Base-by-base conservation (phyloP, 2,329 filamentous ascomycete species). In the Teratosphaeria pseudoeucalypti region DNA sequence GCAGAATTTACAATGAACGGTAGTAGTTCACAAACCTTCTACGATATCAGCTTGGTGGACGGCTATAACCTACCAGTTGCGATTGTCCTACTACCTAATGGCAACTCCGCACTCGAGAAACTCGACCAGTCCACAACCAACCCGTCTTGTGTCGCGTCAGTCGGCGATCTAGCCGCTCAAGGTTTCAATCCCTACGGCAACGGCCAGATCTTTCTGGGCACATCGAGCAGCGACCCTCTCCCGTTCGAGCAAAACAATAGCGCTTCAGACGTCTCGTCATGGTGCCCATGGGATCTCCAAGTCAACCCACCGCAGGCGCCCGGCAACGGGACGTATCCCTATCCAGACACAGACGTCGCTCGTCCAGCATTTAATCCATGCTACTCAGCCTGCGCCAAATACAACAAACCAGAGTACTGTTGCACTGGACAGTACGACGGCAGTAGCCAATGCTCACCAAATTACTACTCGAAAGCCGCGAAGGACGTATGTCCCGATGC, bases 1-100 rank as follows among this genome's bases (percentile, higher is more conserved):
- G 89, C 87, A 47, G 90, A 95, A 70, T 92, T 94, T 74, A 90
- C 87, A 58, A 80, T 92, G 16, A 81, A 84, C 56, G 87, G 86
- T 32, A 85, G 86, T 34, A 75, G 80, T 52, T 77, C 78, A 26
- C 86, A 91, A 69, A 87, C 85, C 10, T 94, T 90, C 72, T 92
- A 92, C 75, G 89, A 94, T 72, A 89, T 94, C 63, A 91, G 88
- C 49, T 79, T 92, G 2, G 89, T 94, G 26, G 89, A 94, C 70
- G 89, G 89, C 55, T 92, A 92, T 79, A 92, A 92, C 70, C 74
- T 92, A 1, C 87, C 88, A 1, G 71, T 92, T 62, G 86, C 83
- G 34, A 82, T 82, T 43, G 72, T 79, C 26, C 68, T 79, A 27
- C 69, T 77, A 53, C 70, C 75, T 11, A 81, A 85, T 26, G 79